Base-by-base conservation (phyloP, 768 basidiomycete genomes). In the Scleroderma citrinum region DNA sequence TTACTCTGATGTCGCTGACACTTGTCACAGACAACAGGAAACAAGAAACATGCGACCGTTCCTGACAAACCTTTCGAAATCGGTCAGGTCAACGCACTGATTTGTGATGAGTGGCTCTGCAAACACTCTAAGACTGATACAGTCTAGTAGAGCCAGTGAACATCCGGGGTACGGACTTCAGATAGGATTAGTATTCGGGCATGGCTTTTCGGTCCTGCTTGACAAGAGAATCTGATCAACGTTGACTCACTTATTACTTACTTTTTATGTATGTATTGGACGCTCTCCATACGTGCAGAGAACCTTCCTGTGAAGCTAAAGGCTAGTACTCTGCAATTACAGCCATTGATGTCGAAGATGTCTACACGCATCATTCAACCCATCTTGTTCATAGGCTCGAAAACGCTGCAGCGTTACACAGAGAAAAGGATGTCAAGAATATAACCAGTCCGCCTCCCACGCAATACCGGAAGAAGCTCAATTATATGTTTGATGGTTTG, bases 401-500 rank as follows among this genome's bases (percentile, higher is more conserved):
- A 51, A 20, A 53, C 1, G 67, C 64, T 17, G 73, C 76, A 11
- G 71, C 76, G 24, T n/a, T n/a, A n/a, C n/a, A n/a, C 62, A 67
- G 45, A 68, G 76, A 21, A 64, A 60, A 17, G 7, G 57, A 68
- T 14, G 74, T 74, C 7, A 74, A 69, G 54, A 82, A 82, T 57
- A 62, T 71, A 35, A 75, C 81, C 19, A 73, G 71, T 17, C 71
- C 76, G 0, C 76, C 76, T 2, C 71, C 70, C 4, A 72, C 70
- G 6, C 72, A 76, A 55, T 70, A 68, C 55, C 76, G 63, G 69
- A 68, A 71, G 57, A 80, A 79, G 29, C 56, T 77, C n/a, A 74
- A 72, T 54, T 82, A 79, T 46, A 50, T 81, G 41, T 76, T 82
- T 40, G 77, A 78, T 37, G 80, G 80, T 1, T 81, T 81, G 59